Base-by-base conservation (phyloP, 257 asterid genomes). In the Coffea canephora region DNA sequence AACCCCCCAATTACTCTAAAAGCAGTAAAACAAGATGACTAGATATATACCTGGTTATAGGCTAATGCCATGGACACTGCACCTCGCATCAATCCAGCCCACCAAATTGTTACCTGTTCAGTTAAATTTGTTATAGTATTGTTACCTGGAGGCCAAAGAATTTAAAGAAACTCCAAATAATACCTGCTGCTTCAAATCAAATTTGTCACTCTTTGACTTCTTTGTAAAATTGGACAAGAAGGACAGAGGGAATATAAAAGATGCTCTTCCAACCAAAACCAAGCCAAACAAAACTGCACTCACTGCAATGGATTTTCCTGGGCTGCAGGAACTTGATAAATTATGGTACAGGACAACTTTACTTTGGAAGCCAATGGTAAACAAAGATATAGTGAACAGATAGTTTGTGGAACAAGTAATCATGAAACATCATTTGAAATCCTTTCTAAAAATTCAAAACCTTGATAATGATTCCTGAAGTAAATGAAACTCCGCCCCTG, bases 51-150 rank as follows among this genome's bases (percentile, higher is more conserved):
- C 97, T 96, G 95, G 76, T 96, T 96, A 90, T 96, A 96, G 83
- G 99, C 99, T 78, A 96, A 98, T 74, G 99, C 99, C 96, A 96
- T 85, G 54, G 99, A 96, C 81, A 96, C 99, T 25, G 99, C 98
- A 71, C 99, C 99, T 14, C 98, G 89, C 99, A 96, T 94, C 69
- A 96, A 97, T 81, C 99, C 99, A 52, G 99, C 97, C 99, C 99
- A 96, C 99, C 99, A 96, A 78, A 96, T 89, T 7, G 87, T 91
- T 54, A 94, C 61, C 99, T 96, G 91, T 79, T 73, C 65, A 57
- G 65, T 76, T 67, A 78, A 67, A 43, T 57, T 52, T 67, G 59
- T 69, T 72, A 69, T 73, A n/a, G 45, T 6, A 13, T 48, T 14
- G 48, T 64, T 57, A 41, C 82, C 75, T 64, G 15, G 66, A 69